Evolutionary conservation across 1,284 basidiomycete genomes (phyloP), one percentile per base, ranked within the genome.

Genomic region (Heliocybe sulcata): DNA sequence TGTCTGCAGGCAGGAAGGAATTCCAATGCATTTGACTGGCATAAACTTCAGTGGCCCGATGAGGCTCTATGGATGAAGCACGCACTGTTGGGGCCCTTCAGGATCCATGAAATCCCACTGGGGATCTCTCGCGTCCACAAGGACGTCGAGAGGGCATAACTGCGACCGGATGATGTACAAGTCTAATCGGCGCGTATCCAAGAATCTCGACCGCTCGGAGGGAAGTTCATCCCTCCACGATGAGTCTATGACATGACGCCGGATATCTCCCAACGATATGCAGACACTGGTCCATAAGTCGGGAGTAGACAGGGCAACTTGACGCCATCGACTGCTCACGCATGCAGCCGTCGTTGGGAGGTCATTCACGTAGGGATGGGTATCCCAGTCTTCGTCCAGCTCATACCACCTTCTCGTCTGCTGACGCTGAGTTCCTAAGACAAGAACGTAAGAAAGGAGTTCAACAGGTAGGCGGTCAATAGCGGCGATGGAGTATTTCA

Each of bases 271-370:
- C 33, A 69, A 64, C 2, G 77, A 76, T 45, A 82, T 65, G 57
- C 76, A 78, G 6, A 83, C 64, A 56, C 70, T 77, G 12, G 77
- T 77, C 80, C 81, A 83, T 16, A 84, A 63, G 27, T 71, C 68
- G 1, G 80, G 69, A 3, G 78, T 79, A 20, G 66, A 65, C 6
- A 75, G 63, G 1, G 76, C 76, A 20, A 83, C 67, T 23, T 61
- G 57, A 38, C 81, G 72, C 82, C 81, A 84, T 57, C 71, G 73
- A 10, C 66, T 69, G 62, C 69, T 75, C 12, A 83, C 80, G 35
- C 70, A 66, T 0, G 77, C 73, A 50, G 81, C 63, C 22, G 67
- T 59, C 19, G 76, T 65, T 2, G 77, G 79, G 1, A 68, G 64
- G 58, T 69, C 69, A 58, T 75, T 67, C 56, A 68, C 71, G 50